phyloP scores from a whole-genome alignment of 2,329 filamentous ascomycete species.

The Cladosporium austrohemisphaericum region DNA sequence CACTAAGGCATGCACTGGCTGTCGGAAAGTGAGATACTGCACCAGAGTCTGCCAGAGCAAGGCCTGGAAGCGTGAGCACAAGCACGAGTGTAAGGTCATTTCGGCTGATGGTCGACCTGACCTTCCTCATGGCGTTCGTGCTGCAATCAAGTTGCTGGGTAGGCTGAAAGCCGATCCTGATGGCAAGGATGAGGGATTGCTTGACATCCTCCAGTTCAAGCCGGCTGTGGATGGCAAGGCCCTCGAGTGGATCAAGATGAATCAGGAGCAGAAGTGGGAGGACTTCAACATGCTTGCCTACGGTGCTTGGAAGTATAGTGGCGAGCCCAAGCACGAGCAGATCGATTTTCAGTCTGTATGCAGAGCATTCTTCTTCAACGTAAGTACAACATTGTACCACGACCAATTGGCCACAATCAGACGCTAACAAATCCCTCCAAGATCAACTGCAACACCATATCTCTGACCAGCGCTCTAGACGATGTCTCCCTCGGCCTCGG shows the following conservation, averaged over 20 bases:
- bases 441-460: slow-evolving; percentile 57
- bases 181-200: slow-evolving; percentile 22
- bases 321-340: slow-evolving; percentile 24
- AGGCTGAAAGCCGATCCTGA: slow-evolving; percentile 25
- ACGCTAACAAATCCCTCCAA: slow-evolving; percentile 25
- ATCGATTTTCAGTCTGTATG: slow-evolving; percentile 21
- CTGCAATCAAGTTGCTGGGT: slow-evolving; percentile 51
- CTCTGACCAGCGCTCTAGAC: slow-evolving; percentile 52
- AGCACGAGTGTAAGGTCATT: slow-evolving; percentile 56
- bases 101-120: slow-evolving; percentile 37
- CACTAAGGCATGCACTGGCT: slow-evolving; percentile 56
- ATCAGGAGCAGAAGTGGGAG: slow-evolving; percentile 42
- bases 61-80: slow-evolving; percentile 58
- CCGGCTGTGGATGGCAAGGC: slow-evolving; percentile 38
- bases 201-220: slow-evolving; percentile 26
- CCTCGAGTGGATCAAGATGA: slow-evolving; percentile 44
- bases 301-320: slow-evolving; percentile 53
- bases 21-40: slow-evolving; percentile 58
- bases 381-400: neutral
- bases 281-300: slow-evolving; percentile 52
- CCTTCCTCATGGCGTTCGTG: slow-evolving; percentile 55
- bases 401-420: neutral
- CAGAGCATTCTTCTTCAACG: slow-evolving; percentile 22
- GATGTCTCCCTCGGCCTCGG: slow-evolving; percentile 56
- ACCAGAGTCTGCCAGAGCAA: slow-evolving; percentile 57